phyloP scores from a whole-genome alignment of 1,139 yeast genomes.

The Insectozyma bohioensis region DNA sequence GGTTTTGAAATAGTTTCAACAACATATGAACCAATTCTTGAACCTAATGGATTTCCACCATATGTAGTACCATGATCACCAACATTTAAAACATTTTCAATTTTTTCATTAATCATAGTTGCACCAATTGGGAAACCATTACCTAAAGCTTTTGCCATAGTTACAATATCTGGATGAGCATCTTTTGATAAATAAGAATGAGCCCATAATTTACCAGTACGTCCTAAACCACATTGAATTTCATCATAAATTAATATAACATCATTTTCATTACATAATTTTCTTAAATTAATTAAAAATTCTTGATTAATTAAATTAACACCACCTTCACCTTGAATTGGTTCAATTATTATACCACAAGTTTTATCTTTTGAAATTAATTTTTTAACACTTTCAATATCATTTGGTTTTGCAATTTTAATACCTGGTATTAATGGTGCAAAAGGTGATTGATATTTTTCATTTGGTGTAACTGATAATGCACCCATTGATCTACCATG shows the following conservation, averaged over 20 bases:
- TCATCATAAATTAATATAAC: constrained; percentile 88
- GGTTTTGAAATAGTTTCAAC: constrained; percentile 63
- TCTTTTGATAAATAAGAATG: constrained; percentile 69
- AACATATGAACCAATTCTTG: constrained; percentile 77
- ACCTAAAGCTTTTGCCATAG: constrained; percentile 95
- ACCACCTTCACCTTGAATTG: constrained; percentile 98
- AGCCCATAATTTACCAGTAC: constrained; percentile 94
- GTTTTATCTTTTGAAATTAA: constrained; percentile 66
- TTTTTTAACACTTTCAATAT: constrained; percentile 56
- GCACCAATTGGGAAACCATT: constrained; percentile 99
- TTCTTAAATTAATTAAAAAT: constrained; percentile 64
- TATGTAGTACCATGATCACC: constrained; percentile 99
- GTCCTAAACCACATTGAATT: constrained; percentile 94
- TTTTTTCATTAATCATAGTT: constrained; percentile 77
- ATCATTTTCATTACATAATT: constrained; percentile 66
- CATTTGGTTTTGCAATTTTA: constrained; percentile 58
- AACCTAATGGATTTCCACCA: constrained; percentile 95
- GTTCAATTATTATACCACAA: constrained; percentile 93
- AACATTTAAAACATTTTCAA: constrained; percentile 68
- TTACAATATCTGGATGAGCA: constrained; percentile 91
- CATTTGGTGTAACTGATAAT: constrained; percentile 85
- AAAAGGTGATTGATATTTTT: constrained; percentile 89
- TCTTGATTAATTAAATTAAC: constrained; percentile 64
- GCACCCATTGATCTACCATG: constrained; percentile 97
- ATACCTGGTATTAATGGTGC: constrained; percentile 89